Evolutionary conservation across 768 basidiomycete genomes (phyloP), one percentile per base, ranked within the genome.

Genomic region (Psilocybe azurescens): DNA sequence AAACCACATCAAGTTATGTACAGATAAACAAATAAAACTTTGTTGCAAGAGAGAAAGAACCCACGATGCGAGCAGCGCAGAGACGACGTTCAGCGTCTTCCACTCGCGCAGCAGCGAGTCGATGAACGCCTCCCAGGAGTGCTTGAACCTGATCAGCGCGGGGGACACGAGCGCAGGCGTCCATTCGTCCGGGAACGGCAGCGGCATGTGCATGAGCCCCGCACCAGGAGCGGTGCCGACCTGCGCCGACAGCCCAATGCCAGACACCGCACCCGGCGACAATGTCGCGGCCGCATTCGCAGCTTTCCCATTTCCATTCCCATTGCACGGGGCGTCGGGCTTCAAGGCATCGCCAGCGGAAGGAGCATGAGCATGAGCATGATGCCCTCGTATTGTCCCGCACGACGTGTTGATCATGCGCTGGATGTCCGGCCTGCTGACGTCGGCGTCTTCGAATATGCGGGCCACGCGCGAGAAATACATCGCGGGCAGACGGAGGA

Each of bases 381-480:
- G 53, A 30, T 20, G 18, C 29, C 59, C 58, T 41, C 67, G 66
- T 10, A 68, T 67, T 9, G 72, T 71, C 3, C 73, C 72, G 41
- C 80, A 79, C 0, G 73, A 63, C 0, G 66, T 75, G 41, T 78
- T 74, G 38, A 79, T 76, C 83, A 88, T 86, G 41, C 82, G 69
- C 54, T 85, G 75, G 18, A 94, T 83, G 68, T 94, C 92, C 8
- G 87, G 89, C 62, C 81, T 81, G 69, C 90, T 90, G 54, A 94
- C 83, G 57, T 93, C 88, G 2, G 91, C 91, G 59, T 91, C 90
- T 66, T 89, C 84, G 64, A 92, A 93, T 29, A 93, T 84, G 52
- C 85, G 82, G 2, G 89, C 84, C 24, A 94, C 92, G 2, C 92
- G 87, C 2, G 88, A 84, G 73, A 93, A 94, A 69, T 94, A 94